These are phyloP conservation scores for Penicillium cataractarum DNA, from an alignment of 495 filamentous ascomycete species.

Conservation along the genomic window DNA sequence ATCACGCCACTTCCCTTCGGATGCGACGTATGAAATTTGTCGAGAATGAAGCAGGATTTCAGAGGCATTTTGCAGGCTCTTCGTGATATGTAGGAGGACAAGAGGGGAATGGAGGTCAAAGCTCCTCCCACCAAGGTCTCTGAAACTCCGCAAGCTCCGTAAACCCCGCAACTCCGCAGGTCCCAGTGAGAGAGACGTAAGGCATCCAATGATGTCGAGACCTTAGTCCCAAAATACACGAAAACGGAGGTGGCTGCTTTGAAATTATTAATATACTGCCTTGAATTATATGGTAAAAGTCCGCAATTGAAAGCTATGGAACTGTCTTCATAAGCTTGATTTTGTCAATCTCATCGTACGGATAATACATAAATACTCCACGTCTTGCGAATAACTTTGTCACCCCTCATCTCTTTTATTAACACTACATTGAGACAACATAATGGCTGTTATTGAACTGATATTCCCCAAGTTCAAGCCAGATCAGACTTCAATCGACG, in stretches of 20 bases:
- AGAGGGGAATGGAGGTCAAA: background rate
- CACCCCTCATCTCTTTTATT: background rate
- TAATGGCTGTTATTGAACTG: conserved; percentile 16
- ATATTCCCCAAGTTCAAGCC: conserved; percentile 7
- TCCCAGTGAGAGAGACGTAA: background rate
- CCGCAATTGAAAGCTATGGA: no score
- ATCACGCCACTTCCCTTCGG: conserved; percentile 23
- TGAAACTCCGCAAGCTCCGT: conserved; percentile 17
- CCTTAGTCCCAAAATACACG: background rate
- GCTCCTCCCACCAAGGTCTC: background rate
- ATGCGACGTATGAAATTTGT: conserved; percentile 23
- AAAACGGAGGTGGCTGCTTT: background rate
- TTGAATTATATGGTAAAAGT: no score
- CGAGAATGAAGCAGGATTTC: conserved; percentile 9
- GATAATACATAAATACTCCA: background rate
- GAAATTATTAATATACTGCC: background rate
- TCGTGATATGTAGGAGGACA: background rate
- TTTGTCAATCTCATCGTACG: background rate
- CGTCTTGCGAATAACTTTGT: background rate
- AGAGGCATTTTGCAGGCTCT: conserved; percentile 6
- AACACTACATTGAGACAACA: background rate
- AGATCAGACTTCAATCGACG: conserved; percentile 2
- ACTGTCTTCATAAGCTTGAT: no score
- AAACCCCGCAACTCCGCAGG: conserved; percentile 3
- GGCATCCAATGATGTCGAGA: background rate